Evolutionary conservation across 2,329 filamentous ascomycete species (phyloP).

Genomic region (Hypoxylon sp.): DNA sequence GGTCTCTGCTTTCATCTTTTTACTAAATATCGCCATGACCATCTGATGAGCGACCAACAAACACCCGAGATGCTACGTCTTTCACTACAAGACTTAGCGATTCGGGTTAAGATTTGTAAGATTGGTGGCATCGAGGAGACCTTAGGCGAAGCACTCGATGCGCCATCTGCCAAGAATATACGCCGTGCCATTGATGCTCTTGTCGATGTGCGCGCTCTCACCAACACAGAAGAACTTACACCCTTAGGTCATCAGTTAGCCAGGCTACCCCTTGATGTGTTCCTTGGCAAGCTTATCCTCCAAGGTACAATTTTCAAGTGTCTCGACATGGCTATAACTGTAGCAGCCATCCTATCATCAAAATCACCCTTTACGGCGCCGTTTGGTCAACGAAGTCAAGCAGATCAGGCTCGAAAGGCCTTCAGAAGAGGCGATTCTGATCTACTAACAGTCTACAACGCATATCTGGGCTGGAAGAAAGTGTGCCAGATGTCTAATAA

Average conservation of each 20-base stretch:
- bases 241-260: conserved; percentile 87
- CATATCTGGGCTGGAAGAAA: conserved; percentile 87
- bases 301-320: conserved; percentile 88
- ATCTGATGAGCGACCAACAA: conserved; percentile 87
- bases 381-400: conserved; percentile 83
- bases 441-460: conserved; percentile 91
- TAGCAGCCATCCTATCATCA: conserved; percentile 90
- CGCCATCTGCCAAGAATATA: conserved; percentile 91
- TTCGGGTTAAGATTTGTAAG: conserved; percentile 97
- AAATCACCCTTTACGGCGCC: conserved; percentile 93
- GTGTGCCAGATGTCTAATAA: conserved; percentile 77
- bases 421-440: conserved; percentile 92
- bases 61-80: conserved; percentile 95
- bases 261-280: conserved; percentile 89
- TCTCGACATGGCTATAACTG: conserved; percentile 88
- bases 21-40: conserved; percentile 87
- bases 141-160: conserved; percentile 85
- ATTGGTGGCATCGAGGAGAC: conserved; percentile 93
- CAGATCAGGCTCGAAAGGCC: conserved; percentile 77
- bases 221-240: conserved; percentile 81
- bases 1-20: conserved; percentile 97
- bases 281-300: conserved; percentile 91
- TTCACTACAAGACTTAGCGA: conserved; percentile 92
- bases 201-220: conserved; percentile 90
- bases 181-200: conserved; percentile 91